Conservation (phyloP, 495 filamentous ascomycete genomes). For the Elasticomyces elasticus region DNA sequence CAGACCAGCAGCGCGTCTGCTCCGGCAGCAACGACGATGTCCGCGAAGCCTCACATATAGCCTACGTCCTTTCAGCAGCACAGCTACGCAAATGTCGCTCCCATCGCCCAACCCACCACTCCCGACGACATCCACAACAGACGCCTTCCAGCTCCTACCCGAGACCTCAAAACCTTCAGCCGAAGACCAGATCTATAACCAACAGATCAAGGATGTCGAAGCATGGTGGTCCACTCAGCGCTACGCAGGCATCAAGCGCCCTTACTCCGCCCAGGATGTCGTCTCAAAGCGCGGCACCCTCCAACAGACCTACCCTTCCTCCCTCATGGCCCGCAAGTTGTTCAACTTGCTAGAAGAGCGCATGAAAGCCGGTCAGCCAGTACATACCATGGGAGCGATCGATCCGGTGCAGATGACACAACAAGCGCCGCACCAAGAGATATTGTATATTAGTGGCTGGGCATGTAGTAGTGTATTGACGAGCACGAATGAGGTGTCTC, state of each 20-base stretch:
- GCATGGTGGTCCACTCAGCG: constrained; percentile 79
- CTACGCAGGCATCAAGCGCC: constrained; percentile 79
- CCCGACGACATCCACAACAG: constrained; percentile 50
- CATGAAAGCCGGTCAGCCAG: constrained; percentile 65
- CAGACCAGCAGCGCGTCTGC: constrained; percentile 17
- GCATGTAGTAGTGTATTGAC: constrained; percentile 90
- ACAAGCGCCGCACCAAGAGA: constrained; percentile 90
- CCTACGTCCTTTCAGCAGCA: constrained; percentile 24
- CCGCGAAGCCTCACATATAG: background rate
- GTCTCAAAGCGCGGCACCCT: constrained; percentile 85
- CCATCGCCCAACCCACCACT: constrained; percentile 42
- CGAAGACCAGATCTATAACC: constrained; percentile 71
- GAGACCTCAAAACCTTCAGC: constrained; percentile 62
- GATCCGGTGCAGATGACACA: constrained; percentile 99
- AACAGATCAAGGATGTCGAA: constrained; percentile 71
- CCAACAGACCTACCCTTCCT: constrained; percentile 80
- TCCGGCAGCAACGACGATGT: constrained; percentile 16
- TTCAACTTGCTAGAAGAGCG: constrained; percentile 77
- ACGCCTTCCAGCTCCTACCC: constrained; percentile 72
- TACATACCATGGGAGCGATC: constrained; percentile 96
- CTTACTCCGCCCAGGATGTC: constrained; percentile 82
- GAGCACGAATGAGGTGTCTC: constrained; percentile 88
- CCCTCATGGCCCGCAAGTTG: constrained; percentile 84
- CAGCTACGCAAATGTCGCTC: constrained; percentile 15
- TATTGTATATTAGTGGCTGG: constrained; percentile 93